These are phyloP conservation scores for Suillus americanus DNA, from an alignment of 768 basidiomycete species.

Conservation along the genomic window DNA sequence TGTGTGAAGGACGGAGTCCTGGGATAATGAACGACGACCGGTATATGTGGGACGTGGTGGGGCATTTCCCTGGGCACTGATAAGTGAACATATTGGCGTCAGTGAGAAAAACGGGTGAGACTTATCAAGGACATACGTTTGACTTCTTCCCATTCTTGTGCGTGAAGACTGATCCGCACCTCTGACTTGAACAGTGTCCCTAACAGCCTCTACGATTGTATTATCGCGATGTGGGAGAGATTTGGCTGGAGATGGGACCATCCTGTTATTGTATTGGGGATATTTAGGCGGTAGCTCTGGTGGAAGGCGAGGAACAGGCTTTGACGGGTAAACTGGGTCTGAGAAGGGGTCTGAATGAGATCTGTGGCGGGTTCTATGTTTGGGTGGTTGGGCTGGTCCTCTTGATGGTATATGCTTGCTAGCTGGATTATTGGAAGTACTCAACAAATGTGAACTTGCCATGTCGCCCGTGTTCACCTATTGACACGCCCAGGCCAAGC, in stretches of 20 bases:
- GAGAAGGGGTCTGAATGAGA: constrained; percentile 56
- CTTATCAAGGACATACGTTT: constrained; percentile 41
- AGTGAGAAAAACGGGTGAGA: constrained; percentile 29
- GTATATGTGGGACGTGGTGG: constrained; percentile 24
- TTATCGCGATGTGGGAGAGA: constrained; percentile 36
- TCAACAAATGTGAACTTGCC: constrained; percentile 13
- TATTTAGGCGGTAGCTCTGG: constrained; percentile 34
- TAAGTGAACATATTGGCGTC: constrained; percentile 20
- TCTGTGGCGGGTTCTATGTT: constrained; percentile 38
- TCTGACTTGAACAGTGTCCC: constrained; percentile 65
- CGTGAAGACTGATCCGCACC: constrained; percentile 42
- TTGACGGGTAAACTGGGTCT: constrained; percentile 34
- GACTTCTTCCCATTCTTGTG: constrained; percentile 53
- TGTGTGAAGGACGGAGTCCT: constrained; percentile 44
- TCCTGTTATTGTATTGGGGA: constrained; percentile 24
- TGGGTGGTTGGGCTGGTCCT: constrained; percentile 17
- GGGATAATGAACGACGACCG: constrained; percentile 48
- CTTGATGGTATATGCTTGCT: constrained; percentile 28
- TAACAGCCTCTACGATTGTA: constrained; percentile 57
- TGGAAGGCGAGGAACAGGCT: constrained; percentile 42
- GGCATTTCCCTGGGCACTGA: constrained; percentile 19
- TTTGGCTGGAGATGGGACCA: constrained; percentile 27
- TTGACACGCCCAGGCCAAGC: constrained; percentile 25
- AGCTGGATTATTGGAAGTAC: constrained; percentile 13
- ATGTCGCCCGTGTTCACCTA: constrained; percentile 14